Percentiles rank a stretch among this genome's conserved stretches.
These are phyloP conservation scores for Psophocarpus tetragonolobus DNA, from an alignment of 306 rosid genomes.

Conservation along the genomic window DNA sequence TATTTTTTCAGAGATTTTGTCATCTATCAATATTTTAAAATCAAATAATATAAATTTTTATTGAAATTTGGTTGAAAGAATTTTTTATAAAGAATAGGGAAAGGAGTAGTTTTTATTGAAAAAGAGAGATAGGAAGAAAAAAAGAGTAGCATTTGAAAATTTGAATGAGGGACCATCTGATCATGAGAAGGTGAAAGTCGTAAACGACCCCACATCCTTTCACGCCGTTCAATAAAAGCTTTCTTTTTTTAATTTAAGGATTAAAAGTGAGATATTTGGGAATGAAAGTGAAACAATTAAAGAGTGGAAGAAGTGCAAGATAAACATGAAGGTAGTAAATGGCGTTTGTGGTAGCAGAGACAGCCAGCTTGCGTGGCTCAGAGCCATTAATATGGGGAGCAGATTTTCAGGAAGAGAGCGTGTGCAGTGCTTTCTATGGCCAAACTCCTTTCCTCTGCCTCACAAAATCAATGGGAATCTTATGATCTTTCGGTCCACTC, in stretches of 20 bases:
- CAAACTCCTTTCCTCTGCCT: not conserved
- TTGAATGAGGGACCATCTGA: conserved; percentile 28
- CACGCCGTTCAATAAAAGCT: conserved; percentile 31
- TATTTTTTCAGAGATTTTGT: no score
- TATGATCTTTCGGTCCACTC: conserved; percentile 21
- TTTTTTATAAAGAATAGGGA: no score
- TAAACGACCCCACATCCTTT: conserved; percentile 23
- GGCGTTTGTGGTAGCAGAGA: conserved; percentile 42
- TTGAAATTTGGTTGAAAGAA: no score
- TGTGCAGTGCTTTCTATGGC: conserved; percentile 6
- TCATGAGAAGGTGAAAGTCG: conserved; percentile 6
- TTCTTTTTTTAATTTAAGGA: not conserved
- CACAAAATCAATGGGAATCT: conserved; percentile 21
- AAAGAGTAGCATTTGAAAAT: no score
- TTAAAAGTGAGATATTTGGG: not conserved
- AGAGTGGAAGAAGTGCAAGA: conserved; percentile 30
- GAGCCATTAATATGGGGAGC: conserved; percentile 43
- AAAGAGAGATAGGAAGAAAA: not conserved
- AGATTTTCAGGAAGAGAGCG: conserved; percentile 39
- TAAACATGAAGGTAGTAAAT: conserved; percentile 54
- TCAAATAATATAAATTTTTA: no score
- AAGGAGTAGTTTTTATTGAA: not conserved
- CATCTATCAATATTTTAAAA: no score
- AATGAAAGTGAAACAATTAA: not conserved
- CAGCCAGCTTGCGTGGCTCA: conserved; percentile 48